A percentile compares a stretch with the other conserved stretches of the same genome.
phyloP scores from a whole-genome alignment of 371 early-diverging fungal species.

The Rhizopus microsporus region DNA sequence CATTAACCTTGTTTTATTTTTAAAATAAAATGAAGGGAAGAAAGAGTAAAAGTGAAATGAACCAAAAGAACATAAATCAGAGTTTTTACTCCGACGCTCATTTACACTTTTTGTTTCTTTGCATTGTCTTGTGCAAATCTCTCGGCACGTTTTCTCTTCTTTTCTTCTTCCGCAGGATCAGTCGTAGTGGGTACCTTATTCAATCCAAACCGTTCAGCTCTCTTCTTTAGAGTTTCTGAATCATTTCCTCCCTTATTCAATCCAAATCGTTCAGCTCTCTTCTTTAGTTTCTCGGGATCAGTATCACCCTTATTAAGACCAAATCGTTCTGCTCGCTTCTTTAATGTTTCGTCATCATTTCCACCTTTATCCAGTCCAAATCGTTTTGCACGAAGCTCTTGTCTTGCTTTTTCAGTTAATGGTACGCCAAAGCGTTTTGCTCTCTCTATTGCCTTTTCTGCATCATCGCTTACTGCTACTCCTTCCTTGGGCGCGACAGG shows the following conservation, averaged over 20 bases:
- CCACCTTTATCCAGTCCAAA: constrained; percentile 33
- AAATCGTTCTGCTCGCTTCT: constrained; percentile 56
- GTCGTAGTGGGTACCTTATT: constrained; percentile 16
- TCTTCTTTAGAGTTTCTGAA: constrained; percentile 44
- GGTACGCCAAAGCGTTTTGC: constrained; percentile 61
- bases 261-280: constrained; percentile 59
- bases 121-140: constrained; percentile 51
- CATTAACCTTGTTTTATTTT: not conserved
- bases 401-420: constrained; percentile 39
- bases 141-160: constrained; percentile 67
- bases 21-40: constrained; percentile 1
- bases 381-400: constrained; percentile 46
- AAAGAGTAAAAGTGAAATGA: constrained; percentile 1
- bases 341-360: constrained; percentile 50
- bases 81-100: no score
- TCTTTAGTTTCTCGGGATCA: constrained; percentile 52
- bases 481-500: not conserved
- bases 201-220: constrained; percentile 56
- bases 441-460: constrained; percentile 48
- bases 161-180: constrained; percentile 62
- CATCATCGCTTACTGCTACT: constrained; percentile 21
- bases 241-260: constrained; percentile 16
- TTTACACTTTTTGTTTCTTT: constrained; percentile 21
- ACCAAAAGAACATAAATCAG: no score
- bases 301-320: constrained; percentile 31